A percentile compares a stretch with the other conserved stretches of the same genome.
Evolutionary conservation across 495 filamentous ascomycete genomes (phyloP).

Genomic region (Penicillium goetzii): DNA sequence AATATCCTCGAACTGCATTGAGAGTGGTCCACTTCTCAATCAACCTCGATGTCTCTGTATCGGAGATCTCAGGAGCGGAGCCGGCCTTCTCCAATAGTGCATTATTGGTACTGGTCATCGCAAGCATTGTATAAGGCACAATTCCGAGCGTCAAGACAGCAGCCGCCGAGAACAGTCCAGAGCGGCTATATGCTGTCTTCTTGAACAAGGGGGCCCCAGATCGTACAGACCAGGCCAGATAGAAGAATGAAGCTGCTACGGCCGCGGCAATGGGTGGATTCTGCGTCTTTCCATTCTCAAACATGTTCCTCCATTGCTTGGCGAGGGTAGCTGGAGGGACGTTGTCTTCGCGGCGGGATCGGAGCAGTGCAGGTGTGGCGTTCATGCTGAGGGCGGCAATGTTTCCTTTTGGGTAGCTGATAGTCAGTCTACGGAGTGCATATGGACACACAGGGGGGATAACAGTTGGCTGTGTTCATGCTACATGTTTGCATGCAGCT

Average conservation of each 20-base stretch:
- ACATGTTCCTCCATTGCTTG: conserved; percentile 37
- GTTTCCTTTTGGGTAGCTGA: conserved; percentile 34
- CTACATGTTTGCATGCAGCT: neutral
- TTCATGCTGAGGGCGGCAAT: conserved; percentile 39
- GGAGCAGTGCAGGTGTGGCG: conserved; percentile 37
- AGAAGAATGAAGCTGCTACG: conserved; percentile 40
- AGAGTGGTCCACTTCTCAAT: conserved; percentile 41
- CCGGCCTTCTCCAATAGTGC: conserved; percentile 27
- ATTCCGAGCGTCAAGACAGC: conserved; percentile 42
- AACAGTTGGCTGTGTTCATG: neutral
- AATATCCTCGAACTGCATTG: conserved; percentile 40
- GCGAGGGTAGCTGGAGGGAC: conserved; percentile 30
- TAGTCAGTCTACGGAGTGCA: neutral
- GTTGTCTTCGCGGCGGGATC: conserved; percentile 33
- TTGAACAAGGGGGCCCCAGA: conserved; percentile 31
- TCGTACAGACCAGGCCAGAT: conserved; percentile 44
- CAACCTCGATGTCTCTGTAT: conserved; percentile 32
- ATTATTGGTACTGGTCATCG: conserved; percentile 33
- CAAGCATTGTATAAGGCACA: conserved; percentile 40
- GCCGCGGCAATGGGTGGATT: conserved; percentile 39
- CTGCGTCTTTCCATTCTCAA: conserved; percentile 37
- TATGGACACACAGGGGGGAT: neutral
- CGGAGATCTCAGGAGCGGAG: conserved; percentile 11
- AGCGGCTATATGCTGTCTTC: conserved; percentile 19
- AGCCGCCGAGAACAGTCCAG: conserved; percentile 31